Percentiles rank a stretch among this genome's conserved stretches.
Evolutionary conservation across 192 early-diverging fungal genomes (phyloP).

Genomic region (Coemansia reversa): DNA sequence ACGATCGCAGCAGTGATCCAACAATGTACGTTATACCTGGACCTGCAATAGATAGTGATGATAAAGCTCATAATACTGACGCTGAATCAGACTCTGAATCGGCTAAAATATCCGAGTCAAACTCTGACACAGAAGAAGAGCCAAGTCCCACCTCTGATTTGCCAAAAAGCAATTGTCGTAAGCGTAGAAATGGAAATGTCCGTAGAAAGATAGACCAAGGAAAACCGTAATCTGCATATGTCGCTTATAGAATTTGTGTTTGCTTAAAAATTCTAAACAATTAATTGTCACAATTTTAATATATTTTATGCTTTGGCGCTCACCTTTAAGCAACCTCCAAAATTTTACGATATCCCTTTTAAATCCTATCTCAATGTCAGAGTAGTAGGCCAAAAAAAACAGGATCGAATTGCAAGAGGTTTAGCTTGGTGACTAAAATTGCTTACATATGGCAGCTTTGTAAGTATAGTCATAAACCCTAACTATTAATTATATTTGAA

Average conservation of each 20-base stretch:
- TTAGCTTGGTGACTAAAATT: no score
- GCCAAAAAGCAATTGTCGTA: neutral
- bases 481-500: no score
- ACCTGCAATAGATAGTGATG: neutral
- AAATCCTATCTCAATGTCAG: no score
- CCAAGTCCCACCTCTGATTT: neutral
- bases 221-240: neutral
- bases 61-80: neutral
- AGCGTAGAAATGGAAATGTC: neutral
- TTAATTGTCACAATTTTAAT: neutral
- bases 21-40: constrained; percentile 6
- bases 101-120: neutral
- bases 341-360: no score
- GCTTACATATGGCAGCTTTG: no score
- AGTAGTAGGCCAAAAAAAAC: no score
- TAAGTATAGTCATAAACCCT: no score
- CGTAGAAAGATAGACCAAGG: neutral
- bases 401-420: no score
- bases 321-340: no score
- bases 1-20: constrained; percentile 8
- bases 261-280: neutral
- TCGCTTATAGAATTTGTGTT: neutral
- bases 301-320: no score
- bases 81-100: neutral
- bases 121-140: neutral